Conservation (phyloP, 192 early-diverging fungal genomes). For the Backusella mclennaniae region DNA sequence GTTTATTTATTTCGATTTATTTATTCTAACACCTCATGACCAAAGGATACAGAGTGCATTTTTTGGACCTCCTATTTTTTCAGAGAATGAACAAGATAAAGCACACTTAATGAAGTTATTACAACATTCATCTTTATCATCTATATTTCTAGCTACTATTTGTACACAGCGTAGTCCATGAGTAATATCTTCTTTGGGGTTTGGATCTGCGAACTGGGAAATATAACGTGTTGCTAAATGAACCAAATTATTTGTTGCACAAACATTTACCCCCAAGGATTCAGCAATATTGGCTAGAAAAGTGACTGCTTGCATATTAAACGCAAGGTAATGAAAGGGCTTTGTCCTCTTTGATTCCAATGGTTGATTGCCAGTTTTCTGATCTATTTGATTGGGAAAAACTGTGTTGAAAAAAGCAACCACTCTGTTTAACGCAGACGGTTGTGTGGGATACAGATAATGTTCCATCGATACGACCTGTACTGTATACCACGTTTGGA, state of each 20-base stretch:
- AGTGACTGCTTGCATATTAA: conserved; percentile 36
- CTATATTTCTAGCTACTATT: background rate
- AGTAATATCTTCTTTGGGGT: conserved; percentile 23
- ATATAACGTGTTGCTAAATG: conserved; percentile 23
- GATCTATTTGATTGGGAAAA: conserved; percentile 20
- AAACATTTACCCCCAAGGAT: background rate
- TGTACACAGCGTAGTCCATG: conserved; percentile 18
- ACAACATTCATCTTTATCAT: conserved; percentile 17
- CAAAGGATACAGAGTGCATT: conserved; percentile 8
- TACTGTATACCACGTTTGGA: conserved; percentile 34
- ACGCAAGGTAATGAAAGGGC: conserved; percentile 38
- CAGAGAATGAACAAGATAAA: background rate
- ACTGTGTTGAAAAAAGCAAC: conserved; percentile 9
- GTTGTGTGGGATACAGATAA: conserved; percentile 3
- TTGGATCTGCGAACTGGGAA: background rate
- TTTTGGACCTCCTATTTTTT: conserved; percentile 15
- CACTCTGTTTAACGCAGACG: background rate
- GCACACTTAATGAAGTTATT: background rate
- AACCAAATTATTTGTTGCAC: conserved; percentile 5
- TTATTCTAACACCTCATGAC: background rate
- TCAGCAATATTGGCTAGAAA: conserved; percentile 15
- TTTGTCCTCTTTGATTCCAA: conserved; percentile 27
- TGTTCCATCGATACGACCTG: conserved; percentile 30
- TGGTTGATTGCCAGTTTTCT: conserved; percentile 34
- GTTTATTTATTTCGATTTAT: background rate